These are phyloP conservation scores for Trichoderma atrobrunneum DNA, from an alignment of 2,329 filamentous ascomycete genomes.

Conservation along the genomic window DNA sequence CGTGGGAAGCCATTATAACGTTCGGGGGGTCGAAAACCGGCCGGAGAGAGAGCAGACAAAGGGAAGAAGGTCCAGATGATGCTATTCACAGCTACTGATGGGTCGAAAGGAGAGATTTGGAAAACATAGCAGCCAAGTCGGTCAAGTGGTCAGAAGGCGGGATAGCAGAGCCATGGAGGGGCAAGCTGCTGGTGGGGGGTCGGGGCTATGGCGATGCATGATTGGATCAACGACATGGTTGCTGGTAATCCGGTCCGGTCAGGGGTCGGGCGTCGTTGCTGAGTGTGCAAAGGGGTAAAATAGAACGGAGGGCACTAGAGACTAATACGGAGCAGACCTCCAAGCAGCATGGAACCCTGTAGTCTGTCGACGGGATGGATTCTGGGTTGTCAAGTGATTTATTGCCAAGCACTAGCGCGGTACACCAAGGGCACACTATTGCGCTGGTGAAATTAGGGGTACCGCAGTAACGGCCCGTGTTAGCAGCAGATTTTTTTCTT, in stretches of 20 bases:
- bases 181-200: constrained; percentile 19
- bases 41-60: not conserved
- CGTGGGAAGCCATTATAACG: constrained; percentile 60
- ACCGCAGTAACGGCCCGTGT: constrained; percentile 13
- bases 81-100: constrained; percentile 12
- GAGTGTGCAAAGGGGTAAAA: not conserved
- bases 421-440: constrained; percentile 9
- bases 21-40: not conserved
- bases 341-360: not conserved
- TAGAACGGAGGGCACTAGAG: not conserved
- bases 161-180: constrained; percentile 17
- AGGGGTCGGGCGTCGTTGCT: not conserved
- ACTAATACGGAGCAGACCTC: not conserved
- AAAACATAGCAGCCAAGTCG: constrained; percentile 7
- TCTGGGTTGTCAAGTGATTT: not conserved
- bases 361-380: not conserved
- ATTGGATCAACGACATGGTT: constrained; percentile 5
- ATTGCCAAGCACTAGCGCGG: constrained; percentile 15
- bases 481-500: not conserved
- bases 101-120: constrained; percentile 11
- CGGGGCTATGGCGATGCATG: not conserved
- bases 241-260: not conserved
- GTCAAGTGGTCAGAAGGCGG: constrained; percentile 13
- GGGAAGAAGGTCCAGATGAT: not conserved
- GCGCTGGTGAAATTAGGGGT: not conserved